Conservation (phyloP, 306 rosid species). For the Abrus precatorius region DNA sequence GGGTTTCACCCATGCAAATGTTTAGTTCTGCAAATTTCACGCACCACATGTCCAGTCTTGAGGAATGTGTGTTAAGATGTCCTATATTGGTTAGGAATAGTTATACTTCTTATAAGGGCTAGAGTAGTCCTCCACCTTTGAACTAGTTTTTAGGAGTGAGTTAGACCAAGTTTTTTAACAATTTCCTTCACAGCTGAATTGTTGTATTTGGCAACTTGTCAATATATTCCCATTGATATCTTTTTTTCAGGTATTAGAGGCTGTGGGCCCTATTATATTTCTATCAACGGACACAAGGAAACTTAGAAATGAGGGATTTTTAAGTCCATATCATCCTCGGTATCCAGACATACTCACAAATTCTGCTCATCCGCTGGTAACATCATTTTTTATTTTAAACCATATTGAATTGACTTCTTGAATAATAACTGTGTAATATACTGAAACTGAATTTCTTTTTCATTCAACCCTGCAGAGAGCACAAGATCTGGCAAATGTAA, state of each 20-base stretch:
- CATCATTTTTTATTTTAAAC: conserved; percentile 25
- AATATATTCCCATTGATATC: conserved; percentile 31
- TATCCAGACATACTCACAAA: conserved; percentile 98
- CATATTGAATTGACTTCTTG: conserved; percentile 40
- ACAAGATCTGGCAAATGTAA: conserved; percentile 97
- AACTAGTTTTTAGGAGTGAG: too few species aligned
- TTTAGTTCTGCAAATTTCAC: too few species aligned
- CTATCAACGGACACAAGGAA: conserved; percentile 96
- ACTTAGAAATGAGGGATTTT: conserved; percentile 96
- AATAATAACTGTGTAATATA: conserved; percentile 41
- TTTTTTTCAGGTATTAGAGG: conserved; percentile 87
- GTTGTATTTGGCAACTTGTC: conserved; percentile 38
- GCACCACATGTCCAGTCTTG: too few species aligned
- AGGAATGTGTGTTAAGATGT: too few species aligned
- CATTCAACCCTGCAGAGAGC: conserved; percentile 78
- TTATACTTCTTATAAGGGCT: too few species aligned
- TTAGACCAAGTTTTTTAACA: too few species aligned
- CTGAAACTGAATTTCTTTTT: conserved; percentile 37
- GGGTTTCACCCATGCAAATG: too few species aligned
- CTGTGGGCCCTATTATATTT: conserved; percentile 96
- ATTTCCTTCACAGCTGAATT: conserved; percentile 35
- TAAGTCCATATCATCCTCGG: conserved; percentile 99
- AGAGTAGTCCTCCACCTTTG: too few species aligned
- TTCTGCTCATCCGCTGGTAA: conserved; percentile 98
- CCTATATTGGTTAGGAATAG: too few species aligned